phyloP scores from a whole-genome alignment of 768 basidiomycete species.

The Termitomyces eurrhizus region DNA sequence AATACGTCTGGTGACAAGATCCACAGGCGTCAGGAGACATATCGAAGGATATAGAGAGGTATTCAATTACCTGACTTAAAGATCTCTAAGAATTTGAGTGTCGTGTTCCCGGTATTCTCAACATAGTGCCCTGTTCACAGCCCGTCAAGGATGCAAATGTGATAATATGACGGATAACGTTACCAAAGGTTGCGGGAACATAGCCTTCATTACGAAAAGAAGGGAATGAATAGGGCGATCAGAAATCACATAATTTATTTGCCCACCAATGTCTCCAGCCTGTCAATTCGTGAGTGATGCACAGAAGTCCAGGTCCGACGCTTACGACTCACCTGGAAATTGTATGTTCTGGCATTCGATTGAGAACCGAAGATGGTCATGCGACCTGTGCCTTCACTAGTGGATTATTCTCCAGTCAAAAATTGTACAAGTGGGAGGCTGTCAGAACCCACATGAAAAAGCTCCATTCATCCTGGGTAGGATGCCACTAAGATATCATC shows the following conservation, averaged over 20 bases:
- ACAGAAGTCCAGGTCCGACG: background rate
- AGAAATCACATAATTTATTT: background rate
- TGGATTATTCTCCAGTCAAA: constrained; percentile 2
- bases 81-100: constrained; percentile 45
- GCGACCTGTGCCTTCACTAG: constrained; percentile 49
- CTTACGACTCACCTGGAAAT: constrained; percentile 41
- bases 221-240: constrained; percentile 3
- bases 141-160: constrained; percentile 4
- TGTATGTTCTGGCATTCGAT: constrained; percentile 53
- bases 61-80: constrained; percentile 35
- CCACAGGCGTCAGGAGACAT: background rate
- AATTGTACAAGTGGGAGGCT: background rate
- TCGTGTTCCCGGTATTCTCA: constrained; percentile 50
- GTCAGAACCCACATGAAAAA: constrained; percentile 45
- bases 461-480: constrained; percentile 63
- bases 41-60: background rate
- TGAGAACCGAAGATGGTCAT: constrained; percentile 54
- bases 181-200: constrained; percentile 55
- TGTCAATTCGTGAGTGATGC: constrained; percentile 13
- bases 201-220: constrained; percentile 33
- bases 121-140: constrained; percentile 42
- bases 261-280: constrained; percentile 55
- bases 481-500: constrained; percentile 53
- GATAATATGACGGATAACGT: background rate
- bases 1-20: constrained; percentile 20